Conservation (phyloP, 768 basidiomycete genomes). For the Hydnomerulius pinastri region DNA sequence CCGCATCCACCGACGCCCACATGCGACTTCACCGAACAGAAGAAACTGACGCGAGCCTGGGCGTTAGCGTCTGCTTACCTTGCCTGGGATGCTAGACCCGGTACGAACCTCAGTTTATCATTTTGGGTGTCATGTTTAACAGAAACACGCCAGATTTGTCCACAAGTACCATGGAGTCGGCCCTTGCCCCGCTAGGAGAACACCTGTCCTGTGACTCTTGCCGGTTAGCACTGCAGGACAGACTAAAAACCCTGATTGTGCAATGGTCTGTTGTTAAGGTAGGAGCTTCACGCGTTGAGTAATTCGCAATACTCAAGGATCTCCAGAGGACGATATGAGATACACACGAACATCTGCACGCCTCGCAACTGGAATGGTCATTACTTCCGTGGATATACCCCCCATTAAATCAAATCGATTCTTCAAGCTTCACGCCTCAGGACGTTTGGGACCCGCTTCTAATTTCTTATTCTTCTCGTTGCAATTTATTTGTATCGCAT, state of each 20-base stretch:
- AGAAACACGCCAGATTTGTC: conserved; percentile 59
- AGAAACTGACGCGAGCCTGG: conserved; percentile 79
- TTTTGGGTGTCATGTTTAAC: conserved; percentile 3
- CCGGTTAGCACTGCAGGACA: conserved; percentile 57
- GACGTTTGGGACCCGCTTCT: not conserved
- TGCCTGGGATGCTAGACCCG: conserved; percentile 82
- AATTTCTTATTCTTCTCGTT: not conserved
- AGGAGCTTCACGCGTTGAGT: not conserved
- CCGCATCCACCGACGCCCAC: conserved; percentile 68
- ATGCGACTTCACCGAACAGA: conserved; percentile 78
- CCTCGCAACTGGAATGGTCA: not conserved
- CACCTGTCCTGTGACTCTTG: conserved; percentile 74
- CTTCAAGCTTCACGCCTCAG: not conserved
- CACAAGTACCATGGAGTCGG: conserved; percentile 68
- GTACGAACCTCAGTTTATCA: conserved; percentile 40
- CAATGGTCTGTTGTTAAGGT: conserved; percentile 86
- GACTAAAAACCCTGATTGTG: conserved; percentile 65
- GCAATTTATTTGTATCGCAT: not conserved
- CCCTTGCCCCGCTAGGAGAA: conserved; percentile 67
- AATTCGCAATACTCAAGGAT: conserved; percentile 8
- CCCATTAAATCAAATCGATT: not conserved
- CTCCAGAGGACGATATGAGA: conserved; percentile 58
- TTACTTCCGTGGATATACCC: conserved; percentile 6
- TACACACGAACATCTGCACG: not conserved
- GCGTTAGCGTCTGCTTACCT: conserved; percentile 81